Evolutionary conservation across 495 filamentous ascomycete genomes (phyloP).

Genomic region (Penicillium parvum): DNA sequence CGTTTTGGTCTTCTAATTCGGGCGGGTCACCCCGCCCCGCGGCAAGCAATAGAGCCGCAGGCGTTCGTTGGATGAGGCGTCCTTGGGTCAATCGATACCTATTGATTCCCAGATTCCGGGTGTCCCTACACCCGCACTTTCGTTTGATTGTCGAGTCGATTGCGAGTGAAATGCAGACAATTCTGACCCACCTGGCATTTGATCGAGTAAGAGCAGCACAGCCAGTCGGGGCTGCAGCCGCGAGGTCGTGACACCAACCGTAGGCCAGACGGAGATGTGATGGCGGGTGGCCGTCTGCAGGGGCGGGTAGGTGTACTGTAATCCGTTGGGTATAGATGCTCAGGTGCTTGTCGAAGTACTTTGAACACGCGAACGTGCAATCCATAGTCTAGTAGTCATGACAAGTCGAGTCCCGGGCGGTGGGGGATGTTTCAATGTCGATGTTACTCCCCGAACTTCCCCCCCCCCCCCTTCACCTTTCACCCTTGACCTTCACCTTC

Average conservation of each 20-base stretch:
- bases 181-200: not conserved
- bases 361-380: too few species aligned
- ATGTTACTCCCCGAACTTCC: too few species aligned
- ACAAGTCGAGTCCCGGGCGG: constrained; percentile 12
- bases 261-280: not conserved
- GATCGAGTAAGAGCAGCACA: not conserved
- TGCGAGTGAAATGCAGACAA: not conserved
- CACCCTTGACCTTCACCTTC: constrained; percentile 22
- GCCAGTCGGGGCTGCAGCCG: too few species aligned
- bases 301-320: too few species aligned
- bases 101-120: constrained; percentile 16
- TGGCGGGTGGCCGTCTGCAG: too few species aligned
- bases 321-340: too few species aligned
- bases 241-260: not conserved
- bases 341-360: too few species aligned
- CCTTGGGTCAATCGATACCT: constrained; percentile 3
- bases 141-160: constrained; percentile 1
- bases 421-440: constrained; percentile 1
- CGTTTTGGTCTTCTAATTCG: constrained; percentile 13
- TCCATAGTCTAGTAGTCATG: too few species aligned
- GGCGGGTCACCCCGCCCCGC: not conserved
- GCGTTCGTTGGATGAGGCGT: constrained; percentile 17
- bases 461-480: constrained; percentile 9
- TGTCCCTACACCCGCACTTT: constrained; percentile 9
- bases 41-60: constrained; percentile 2